These are phyloP conservation scores for Penicillium angulare DNA, from an alignment of 495 filamentous ascomycete genomes.

Conservation along the genomic window DNA sequence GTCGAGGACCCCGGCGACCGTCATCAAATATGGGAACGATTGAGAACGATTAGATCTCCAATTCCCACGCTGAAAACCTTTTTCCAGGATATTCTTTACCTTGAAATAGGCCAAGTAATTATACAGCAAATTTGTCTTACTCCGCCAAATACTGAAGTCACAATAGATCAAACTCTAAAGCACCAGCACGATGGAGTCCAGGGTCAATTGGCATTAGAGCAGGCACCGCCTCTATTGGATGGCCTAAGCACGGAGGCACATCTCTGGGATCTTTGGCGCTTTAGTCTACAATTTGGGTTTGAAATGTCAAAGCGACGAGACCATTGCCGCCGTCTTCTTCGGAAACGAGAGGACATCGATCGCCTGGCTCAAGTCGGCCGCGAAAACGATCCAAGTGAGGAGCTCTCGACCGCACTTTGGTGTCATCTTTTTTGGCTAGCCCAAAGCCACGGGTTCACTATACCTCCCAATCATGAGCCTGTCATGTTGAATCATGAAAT, in stretches of 20 bases:
- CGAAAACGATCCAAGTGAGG: background rate
- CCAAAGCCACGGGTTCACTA: background rate
- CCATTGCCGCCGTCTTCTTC: slow-evolving; percentile 4
- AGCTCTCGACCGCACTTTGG: background rate
- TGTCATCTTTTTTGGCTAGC: slow-evolving; percentile 1
- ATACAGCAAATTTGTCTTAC: slow-evolving; percentile 2
- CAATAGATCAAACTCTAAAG: slow-evolving; percentile 5
- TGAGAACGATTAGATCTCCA: slow-evolving; percentile 4
- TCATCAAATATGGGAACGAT: background rate
- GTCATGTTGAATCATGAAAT: background rate
- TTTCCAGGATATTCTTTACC: slow-evolving; percentile 8
- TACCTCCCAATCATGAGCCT: no score
- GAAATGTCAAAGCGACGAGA: slow-evolving; percentile 6
- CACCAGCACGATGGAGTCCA: background rate
- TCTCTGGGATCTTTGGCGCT: slow-evolving; percentile 13
- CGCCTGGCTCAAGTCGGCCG: background rate
- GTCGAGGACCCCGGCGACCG: background rate
- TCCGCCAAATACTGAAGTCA: background rate
- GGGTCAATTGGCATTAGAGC: background rate
- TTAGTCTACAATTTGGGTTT: slow-evolving; percentile 10
- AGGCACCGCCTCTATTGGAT: no score
- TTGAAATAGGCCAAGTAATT: slow-evolving; percentile 3
- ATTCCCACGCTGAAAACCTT: slow-evolving; percentile 11
- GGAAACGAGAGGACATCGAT: slow-evolving; percentile 2
- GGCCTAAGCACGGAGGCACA: no score